A percentile compares a stretch with the other conserved stretches of the same genome.
phyloP scores from a whole-genome alignment of 192 early-diverging fungal species.

The Entomortierella chlamydospora region DNA sequence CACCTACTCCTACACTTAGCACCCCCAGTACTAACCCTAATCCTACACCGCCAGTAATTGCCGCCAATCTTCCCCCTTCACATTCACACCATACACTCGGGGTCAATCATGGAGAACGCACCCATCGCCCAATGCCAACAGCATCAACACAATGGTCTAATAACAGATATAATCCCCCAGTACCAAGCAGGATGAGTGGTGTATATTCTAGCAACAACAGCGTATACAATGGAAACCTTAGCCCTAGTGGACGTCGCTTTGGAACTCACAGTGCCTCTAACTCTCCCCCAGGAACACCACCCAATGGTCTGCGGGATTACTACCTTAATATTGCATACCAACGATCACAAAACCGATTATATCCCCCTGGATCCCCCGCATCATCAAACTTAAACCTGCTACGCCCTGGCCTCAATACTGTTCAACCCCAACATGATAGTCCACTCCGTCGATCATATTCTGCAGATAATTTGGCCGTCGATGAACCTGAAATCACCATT shows the following conservation, averaged over 20 bases:
- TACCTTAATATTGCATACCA: constrained; percentile 41
- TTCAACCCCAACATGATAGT: constrained; percentile 3
- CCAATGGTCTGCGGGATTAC: constrained; percentile 47
- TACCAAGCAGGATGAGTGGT: constrained; percentile 49
- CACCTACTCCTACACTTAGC: constrained; percentile 16
- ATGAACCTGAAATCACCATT: constrained; percentile 46
- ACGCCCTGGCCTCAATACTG: constrained; percentile 30
- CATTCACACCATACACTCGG: constrained; percentile 3
- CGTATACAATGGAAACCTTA: constrained; percentile 20
- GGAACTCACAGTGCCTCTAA: constrained; percentile 37
- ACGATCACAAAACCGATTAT: constrained; percentile 13
- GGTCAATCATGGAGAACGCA: neutral
- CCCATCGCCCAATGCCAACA: neutral
- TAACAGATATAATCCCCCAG: constrained; percentile 41
- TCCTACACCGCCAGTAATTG: constrained; percentile 9
- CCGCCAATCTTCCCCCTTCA: constrained; percentile 40
- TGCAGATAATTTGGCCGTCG: constrained; percentile 23
- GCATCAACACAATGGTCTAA: neutral
- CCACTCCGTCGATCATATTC: constrained; percentile 32
- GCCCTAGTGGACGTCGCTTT: neutral
- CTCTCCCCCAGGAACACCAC: constrained; percentile 47
- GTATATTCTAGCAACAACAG: constrained; percentile 40
- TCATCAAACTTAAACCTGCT: neutral
- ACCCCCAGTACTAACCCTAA: neutral
- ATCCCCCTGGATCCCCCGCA: constrained; percentile 5